Conservation (phyloP, 1,284 basidiomycete species). For the Vanrija sp. region DNA sequence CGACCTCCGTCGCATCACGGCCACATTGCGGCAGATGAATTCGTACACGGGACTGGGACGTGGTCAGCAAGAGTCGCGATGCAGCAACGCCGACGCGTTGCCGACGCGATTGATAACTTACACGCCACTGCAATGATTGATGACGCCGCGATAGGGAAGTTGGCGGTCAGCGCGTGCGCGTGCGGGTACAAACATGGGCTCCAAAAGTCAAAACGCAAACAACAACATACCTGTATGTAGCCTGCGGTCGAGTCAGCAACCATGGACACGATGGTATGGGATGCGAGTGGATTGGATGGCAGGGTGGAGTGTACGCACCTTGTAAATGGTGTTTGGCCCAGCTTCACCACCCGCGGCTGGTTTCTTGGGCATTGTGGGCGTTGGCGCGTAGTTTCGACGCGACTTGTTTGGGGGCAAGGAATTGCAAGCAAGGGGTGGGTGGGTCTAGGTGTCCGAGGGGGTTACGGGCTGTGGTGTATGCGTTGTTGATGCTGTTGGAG, state of each 20-base stretch:
- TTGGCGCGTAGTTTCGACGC: not conserved
- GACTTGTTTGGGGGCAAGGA: not conserved
- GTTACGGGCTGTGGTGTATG: not conserved
- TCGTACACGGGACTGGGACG: conserved; percentile 46
- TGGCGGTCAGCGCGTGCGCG: not conserved
- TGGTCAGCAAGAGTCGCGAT: not conserved
- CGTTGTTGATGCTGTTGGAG: not conserved
- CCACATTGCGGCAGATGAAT: conserved; percentile 85
- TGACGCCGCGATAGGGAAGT: not conserved
- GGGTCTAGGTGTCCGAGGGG: too few relatives aligned
- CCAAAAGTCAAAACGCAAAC: not conserved
- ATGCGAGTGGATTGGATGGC: not conserved
- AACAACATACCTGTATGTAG: conserved; percentile 28
- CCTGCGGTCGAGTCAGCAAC: conserved; percentile 19
- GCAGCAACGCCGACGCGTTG: not conserved
- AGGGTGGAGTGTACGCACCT: conserved; percentile 19
- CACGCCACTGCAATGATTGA: conserved; percentile 42
- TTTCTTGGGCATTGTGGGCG: conserved; percentile 26
- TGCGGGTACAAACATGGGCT: conserved; percentile 1
- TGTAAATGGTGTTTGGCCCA: conserved; percentile 41
- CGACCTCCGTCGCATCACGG: conserved; percentile 92
- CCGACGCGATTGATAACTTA: conserved; percentile 25
- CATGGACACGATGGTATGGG: not conserved
- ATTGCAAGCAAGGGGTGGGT: not conserved
- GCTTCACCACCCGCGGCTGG: conserved; percentile 21